Conservation (phyloP, 1,284 basidiomycete species). For the Ceratobasidium sp. region DNA sequence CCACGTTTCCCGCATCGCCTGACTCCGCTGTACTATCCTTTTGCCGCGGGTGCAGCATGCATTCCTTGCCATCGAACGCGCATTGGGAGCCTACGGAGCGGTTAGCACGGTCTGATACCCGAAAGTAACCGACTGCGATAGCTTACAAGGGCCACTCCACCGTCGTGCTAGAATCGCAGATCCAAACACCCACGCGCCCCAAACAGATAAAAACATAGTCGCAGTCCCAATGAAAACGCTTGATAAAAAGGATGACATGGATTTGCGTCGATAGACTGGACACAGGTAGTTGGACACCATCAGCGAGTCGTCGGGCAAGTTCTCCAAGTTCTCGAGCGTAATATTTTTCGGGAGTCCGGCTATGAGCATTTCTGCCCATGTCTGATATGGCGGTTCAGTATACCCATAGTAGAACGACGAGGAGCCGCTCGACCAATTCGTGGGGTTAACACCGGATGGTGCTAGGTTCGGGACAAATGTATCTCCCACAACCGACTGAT, state of each 20-base stretch:
- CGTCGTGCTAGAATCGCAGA: neutral
- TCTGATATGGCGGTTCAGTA: neutral
- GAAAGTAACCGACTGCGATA: too few species aligned
- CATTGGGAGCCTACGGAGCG: too few species aligned
- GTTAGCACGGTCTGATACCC: too few species aligned
- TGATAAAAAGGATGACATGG: neutral
- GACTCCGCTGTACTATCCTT: too few species aligned
- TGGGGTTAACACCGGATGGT: neutral
- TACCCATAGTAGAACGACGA: slow-evolving; percentile 10
- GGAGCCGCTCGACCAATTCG: neutral
- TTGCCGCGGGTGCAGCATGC: too few species aligned
- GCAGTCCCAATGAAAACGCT: slow-evolving; percentile 23
- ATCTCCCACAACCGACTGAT: neutral
- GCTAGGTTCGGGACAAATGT: slow-evolving; percentile 1
- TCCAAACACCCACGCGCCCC: slow-evolving; percentile 9
- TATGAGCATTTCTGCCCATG: slow-evolving; percentile 20
- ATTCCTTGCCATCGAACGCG: too few species aligned
- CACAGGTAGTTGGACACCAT: slow-evolving; percentile 33
- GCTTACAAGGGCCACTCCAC: slow-evolving; percentile 8
- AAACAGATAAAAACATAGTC: slow-evolving; percentile 28
- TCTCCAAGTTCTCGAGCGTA: neutral
- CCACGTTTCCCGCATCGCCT: too few species aligned
- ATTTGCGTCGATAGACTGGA: slow-evolving; percentile 20
- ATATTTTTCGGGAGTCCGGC: neutral
- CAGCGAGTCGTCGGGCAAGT: neutral